These are phyloP conservation scores for Puccinellia tenuiflora DNA, from an alignment of 176 grass and related monocot species.

Conservation along the genomic window DNA sequence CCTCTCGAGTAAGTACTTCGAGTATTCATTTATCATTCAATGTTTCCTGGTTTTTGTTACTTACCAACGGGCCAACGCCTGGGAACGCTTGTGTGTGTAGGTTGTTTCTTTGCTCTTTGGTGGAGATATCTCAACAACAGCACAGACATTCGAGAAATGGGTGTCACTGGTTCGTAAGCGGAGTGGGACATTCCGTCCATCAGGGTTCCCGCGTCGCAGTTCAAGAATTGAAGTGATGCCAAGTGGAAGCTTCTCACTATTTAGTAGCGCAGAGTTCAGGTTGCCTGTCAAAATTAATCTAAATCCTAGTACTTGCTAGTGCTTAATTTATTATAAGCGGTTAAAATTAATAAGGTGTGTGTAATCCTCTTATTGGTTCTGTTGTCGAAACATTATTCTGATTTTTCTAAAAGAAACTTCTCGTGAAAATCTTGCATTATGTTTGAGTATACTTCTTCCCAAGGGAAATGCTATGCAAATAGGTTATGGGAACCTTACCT, in stretches of 20 bases:
- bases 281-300: slow-evolving; percentile 18
- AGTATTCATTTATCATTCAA: background rate
- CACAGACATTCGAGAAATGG: slow-evolving; percentile 81
- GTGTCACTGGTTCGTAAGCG: slow-evolving; percentile 71
- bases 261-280: slow-evolving; percentile 45
- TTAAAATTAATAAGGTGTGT: background rate
- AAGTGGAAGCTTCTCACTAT: slow-evolving; percentile 53
- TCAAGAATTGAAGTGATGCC: slow-evolving; percentile 68
- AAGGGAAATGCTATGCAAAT: slow-evolving; percentile 2
- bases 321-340: background rate
- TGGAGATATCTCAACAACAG: slow-evolving; percentile 50
- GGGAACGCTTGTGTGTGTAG: slow-evolving; percentile 34
- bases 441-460: background rate
- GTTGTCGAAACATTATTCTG: background rate
- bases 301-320: background rate
- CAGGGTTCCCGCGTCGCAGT: slow-evolving; percentile 61
- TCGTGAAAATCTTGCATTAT: background rate
- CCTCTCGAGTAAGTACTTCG: slow-evolving; percentile 56
- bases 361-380: background rate
- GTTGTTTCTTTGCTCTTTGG: slow-evolving; percentile 78
- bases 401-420: background rate
- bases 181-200: slow-evolving; percentile 60
- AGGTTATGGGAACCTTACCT: background rate
- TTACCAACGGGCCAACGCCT: background rate
- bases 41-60: slow-evolving; percentile 9